Base-by-base conservation (phyloP, 2,329 filamentous ascomycete genomes). In the Ascochyta fabae region DNA sequence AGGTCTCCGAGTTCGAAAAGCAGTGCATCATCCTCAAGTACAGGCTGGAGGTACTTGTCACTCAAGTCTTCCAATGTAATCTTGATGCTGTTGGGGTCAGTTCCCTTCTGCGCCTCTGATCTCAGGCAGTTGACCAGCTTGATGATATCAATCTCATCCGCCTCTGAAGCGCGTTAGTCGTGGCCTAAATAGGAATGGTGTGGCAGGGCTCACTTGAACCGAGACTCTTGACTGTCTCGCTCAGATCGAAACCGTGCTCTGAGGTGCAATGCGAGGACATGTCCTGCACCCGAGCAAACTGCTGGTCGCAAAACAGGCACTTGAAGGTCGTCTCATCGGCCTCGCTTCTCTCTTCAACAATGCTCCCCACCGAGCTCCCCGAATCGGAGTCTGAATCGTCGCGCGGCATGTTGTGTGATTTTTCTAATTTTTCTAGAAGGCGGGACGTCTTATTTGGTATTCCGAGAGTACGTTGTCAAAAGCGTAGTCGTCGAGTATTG, bases 1-100 rank as follows among this genome's bases (percentile, higher is more conserved):
- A 96, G 80, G 59, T 97, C 95, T 61, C 96, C 94, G 19, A 99
- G 81, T 52, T 86, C 90, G 71, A 96, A 92, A 29, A 99, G 85
- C 48, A 98, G 80, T 4, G 93, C 90, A 73, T 99, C 95, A 64
- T 97, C 92, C 55, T 95, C 88, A 7, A 99, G 78, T 4, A 92
- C 88, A 0, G 95, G 95, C 70, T 90, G 89, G 55, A 99, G 81
- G 70, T 88, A 96, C 61, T 84, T 83, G 61, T 98, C 94, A 58
- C 92, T 86, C 59, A 97, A 80, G 2, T 80, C 78, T 33, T 79
- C 79, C 3, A 85, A 81, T 54, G 91, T 86, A 39, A 88, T 77
- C 54, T 84, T 80, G 38, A 73, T 68, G 6, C 43, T 55, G 0
- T 86, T 85, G 3, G 72, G 70, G 3, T 71, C 65, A 38, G 72